Conservation (phyloP, 2,329 filamentous ascomycete genomes). For the Calonectria honghensis region DNA sequence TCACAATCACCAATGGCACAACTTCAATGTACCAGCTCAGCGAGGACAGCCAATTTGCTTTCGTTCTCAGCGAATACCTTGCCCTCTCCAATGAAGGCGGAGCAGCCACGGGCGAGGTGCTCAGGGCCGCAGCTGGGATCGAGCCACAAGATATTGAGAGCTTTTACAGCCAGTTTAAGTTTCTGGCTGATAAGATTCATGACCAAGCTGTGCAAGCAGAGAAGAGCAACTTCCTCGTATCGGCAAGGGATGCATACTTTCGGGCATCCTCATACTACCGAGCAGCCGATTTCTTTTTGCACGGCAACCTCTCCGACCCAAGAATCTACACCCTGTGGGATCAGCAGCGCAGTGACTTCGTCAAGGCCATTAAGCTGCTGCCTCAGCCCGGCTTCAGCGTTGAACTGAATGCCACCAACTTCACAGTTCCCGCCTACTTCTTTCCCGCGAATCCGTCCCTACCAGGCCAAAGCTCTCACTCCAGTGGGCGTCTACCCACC, state of each 20-base stretch:
- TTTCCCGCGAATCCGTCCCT: slow-evolving; percentile 44
- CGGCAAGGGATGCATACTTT: slow-evolving; percentile 57
- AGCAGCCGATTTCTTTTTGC: slow-evolving; percentile 64
- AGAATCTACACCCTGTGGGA: slow-evolving; percentile 62
- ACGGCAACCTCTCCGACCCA: slow-evolving; percentile 62
- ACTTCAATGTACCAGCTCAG: slow-evolving; percentile 44
- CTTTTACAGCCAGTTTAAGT: slow-evolving; percentile 35
- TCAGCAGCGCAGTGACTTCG: slow-evolving; percentile 60
- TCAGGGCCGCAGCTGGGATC: slow-evolving; percentile 40
- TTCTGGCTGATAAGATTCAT: slow-evolving; percentile 31
- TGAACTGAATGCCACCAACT: slow-evolving; percentile 55
- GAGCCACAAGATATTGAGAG: slow-evolving; percentile 34
- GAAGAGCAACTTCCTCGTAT: slow-evolving; percentile 37
- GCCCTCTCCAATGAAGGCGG: slow-evolving; percentile 44
- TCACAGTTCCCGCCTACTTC: slow-evolving; percentile 60
- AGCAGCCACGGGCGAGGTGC: slow-evolving; percentile 38
- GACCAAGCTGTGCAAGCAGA: slow-evolving; percentile 20
- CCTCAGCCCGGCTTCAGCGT: slow-evolving; percentile 58
- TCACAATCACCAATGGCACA: slow-evolving; percentile 35
- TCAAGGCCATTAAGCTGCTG: slow-evolving; percentile 60
- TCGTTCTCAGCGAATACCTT: slow-evolving; percentile 44
- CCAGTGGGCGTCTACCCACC: slow-evolving; percentile 54
- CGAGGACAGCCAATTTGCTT: slow-evolving; percentile 41
- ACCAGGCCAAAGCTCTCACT: neutral
- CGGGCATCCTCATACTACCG: slow-evolving; percentile 65